Evolutionary conservation across 441 rosid genomes (phyloP).

Genomic region (Iberis amara): DNA sequence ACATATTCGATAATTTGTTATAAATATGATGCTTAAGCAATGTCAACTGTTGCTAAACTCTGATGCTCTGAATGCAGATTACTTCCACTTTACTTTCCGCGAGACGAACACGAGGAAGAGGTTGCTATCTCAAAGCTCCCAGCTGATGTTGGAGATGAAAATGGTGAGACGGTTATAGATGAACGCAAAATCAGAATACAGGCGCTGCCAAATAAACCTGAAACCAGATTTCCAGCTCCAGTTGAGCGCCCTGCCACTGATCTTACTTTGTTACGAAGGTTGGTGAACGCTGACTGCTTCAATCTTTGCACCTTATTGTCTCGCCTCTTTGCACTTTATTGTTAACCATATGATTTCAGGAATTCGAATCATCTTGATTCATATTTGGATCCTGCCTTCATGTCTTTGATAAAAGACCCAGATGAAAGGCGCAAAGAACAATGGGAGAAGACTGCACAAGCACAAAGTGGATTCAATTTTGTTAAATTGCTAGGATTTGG

Average conservation of each 20-base stretch:
- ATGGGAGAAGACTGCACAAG: constrained; percentile 96
- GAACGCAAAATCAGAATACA: constrained; percentile 97
- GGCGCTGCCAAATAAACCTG: constrained; percentile 78
- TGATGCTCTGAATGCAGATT: constrained; percentile 48
- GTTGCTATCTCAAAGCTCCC: constrained; percentile 92
- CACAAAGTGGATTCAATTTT: constrained; percentile 78
- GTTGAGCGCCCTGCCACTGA: constrained; percentile 71
- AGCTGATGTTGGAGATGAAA: constrained; percentile 98
- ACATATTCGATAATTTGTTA: constrained; percentile 1
- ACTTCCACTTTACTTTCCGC: constrained; percentile 97
- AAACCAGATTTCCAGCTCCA: constrained; percentile 54
- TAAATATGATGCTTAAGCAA: constrained; percentile 8
- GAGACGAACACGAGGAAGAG: constrained; percentile 94
- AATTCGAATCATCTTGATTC: constrained; percentile 76
- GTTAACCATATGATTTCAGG: constrained; percentile 43
- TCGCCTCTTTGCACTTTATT: constrained; percentile 3
- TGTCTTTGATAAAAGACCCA: constrained; percentile 97
- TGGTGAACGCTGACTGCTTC: constrained; percentile 30
- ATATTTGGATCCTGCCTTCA: constrained; percentile 96
- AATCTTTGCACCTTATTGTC: not conserved
- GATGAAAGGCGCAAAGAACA: constrained; percentile 92
- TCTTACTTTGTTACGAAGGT: constrained; percentile 91
- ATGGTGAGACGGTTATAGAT: constrained; percentile 92
- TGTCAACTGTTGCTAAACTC: constrained; percentile 19
- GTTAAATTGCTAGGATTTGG: constrained; percentile 96